These are phyloP conservation scores for Peronosclerospora sorghi DNA, from an alignment of 352 stramenopile species.

Conservation along the genomic window DNA sequence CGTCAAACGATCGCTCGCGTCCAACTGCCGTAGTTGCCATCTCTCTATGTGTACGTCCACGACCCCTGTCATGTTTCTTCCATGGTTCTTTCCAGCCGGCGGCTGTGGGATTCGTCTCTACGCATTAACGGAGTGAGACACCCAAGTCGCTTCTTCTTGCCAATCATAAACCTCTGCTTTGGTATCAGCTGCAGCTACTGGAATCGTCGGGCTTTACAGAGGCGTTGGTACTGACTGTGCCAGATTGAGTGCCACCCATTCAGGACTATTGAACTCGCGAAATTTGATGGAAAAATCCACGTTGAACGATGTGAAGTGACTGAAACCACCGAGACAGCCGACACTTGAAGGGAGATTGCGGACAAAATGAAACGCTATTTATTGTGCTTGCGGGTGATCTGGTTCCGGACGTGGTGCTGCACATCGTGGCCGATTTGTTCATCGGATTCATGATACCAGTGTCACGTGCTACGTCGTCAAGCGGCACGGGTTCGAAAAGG, in stretches of 20 bases:
- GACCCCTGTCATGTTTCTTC: constrained; percentile 79
- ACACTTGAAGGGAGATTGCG: constrained; percentile 51
- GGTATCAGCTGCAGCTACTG: no score
- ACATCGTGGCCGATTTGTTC: constrained; percentile 73
- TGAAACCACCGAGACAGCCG: constrained; percentile 61
- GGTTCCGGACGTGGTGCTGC: constrained; percentile 66
- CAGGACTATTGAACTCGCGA: constrained; percentile 66
- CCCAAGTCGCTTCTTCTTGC: no score
- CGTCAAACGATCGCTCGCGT: no score
- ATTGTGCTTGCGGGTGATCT: constrained; percentile 73
- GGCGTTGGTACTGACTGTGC: no score
- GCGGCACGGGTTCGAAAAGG: constrained; percentile 27
- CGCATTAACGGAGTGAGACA: constrained; percentile 65
- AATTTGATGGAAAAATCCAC: constrained; percentile 76
- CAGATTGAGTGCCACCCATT: constrained; percentile 52
- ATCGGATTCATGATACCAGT: constrained; percentile 73
- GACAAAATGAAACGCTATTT: constrained; percentile 78
- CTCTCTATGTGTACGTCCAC: no score
- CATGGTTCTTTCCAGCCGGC: constrained; percentile 69
- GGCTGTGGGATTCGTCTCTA: constrained; percentile 72
- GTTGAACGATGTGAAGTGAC: constrained; percentile 62
- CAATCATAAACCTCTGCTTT: no score
- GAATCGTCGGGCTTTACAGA: constrained; percentile 73
- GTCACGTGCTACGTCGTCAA: constrained; percentile 71
- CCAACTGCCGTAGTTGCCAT: no score